Base-by-base conservation (phyloP, 139 green algal species). In the Ettlia oleoabundans region DNA sequence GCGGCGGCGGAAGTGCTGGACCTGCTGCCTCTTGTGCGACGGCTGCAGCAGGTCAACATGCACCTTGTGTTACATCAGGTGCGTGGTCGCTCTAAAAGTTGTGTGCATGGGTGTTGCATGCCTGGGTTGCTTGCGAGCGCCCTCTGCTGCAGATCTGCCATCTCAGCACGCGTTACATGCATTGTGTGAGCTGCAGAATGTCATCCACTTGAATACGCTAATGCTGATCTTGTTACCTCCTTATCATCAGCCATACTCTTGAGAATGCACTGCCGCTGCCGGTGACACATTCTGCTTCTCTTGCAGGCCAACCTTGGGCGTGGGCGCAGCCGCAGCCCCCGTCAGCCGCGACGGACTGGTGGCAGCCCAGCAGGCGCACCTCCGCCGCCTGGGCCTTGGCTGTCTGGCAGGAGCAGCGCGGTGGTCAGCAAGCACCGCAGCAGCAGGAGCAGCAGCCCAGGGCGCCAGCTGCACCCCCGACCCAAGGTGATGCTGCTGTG, bases 11-110 rank as follows among this genome's bases (percentile, higher is more conserved):
- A 33, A n/a, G 38, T 24, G 21, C 4, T 52, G 15, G 75, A 84
- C 21, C 38, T 84, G 53, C 38, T 35, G 53, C 68, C 67, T n/a
- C 38, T 84, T 67, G 13, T 84, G 68, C 68, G 41, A 19, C 68
- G 81, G 28, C 72, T 86, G 38, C 81, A 58, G n/a, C 66, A 79
- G 6, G 73, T 73, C 38, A 37, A 10, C 1, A 33, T 47, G 38
- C 72, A 86, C 40, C 71, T 82, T 8, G 81, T 37, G 9, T 86
- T 77, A 28, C 81, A 86, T 51, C 9, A 81, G 81, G 68, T 66
- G 52, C 22, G 70, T 28, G 43, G 62, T 9, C 2, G 19, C 8
- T 19, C 35, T 53, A 35, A 81, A 7, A n/a, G 55, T 58, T n/a
- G n/a, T n/a, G n/a, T n/a, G n/a, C n/a, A n/a, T n/a, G n/a, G n/a